phyloP scores from a whole-genome alignment of 768 basidiomycete species.

The Strobilomyces dryophilus region DNA sequence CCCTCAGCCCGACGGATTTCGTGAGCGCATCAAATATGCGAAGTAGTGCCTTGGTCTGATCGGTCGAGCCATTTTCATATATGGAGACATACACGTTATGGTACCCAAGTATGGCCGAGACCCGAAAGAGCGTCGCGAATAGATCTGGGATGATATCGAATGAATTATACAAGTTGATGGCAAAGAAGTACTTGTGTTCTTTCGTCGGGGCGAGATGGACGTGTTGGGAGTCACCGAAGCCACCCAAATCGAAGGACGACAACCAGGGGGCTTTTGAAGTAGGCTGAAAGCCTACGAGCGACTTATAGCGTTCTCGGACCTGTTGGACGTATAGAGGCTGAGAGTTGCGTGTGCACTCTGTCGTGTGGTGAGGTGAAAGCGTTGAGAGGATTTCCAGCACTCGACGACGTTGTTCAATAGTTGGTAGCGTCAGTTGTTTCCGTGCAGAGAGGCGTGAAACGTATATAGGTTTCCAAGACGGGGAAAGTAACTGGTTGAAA shows the following conservation, averaged over 20 bases:
- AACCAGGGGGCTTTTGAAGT: conserved; percentile 60
- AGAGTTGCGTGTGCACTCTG: conserved; percentile 80
- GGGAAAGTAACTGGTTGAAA: conserved; percentile 21
- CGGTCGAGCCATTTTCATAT: conserved; percentile 98
- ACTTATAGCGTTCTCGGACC: conserved; percentile 76
- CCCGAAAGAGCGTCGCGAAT: conserved; percentile 93
- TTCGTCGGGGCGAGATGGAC: conserved; percentile 38
- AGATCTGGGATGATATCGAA: conserved; percentile 98
- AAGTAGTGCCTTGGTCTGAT: conserved; percentile 96
- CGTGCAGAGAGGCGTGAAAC: conserved; percentile 48
- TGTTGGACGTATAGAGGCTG: conserved; percentile 86
- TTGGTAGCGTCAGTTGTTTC: conserved; percentile 70
- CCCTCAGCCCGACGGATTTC: conserved; percentile 82
- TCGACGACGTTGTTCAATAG: conserved; percentile 76
- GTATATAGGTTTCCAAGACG: conserved; percentile 51
- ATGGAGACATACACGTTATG: conserved; percentile 98
- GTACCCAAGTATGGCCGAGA: conserved; percentile 88
- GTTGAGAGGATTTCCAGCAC: conserved; percentile 84
- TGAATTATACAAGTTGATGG: conserved; percentile 99
- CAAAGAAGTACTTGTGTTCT: conserved; percentile 98
- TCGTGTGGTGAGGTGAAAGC: conserved; percentile 88
- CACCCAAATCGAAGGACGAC: conserved; percentile 44
- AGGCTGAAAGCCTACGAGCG: conserved; percentile 75
- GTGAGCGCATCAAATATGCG: conserved; percentile 94
- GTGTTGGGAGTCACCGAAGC: conserved; percentile 39